Base-by-base conservation (phyloP, 768 basidiomycete species). In the Phaffia tasmanica region DNA sequence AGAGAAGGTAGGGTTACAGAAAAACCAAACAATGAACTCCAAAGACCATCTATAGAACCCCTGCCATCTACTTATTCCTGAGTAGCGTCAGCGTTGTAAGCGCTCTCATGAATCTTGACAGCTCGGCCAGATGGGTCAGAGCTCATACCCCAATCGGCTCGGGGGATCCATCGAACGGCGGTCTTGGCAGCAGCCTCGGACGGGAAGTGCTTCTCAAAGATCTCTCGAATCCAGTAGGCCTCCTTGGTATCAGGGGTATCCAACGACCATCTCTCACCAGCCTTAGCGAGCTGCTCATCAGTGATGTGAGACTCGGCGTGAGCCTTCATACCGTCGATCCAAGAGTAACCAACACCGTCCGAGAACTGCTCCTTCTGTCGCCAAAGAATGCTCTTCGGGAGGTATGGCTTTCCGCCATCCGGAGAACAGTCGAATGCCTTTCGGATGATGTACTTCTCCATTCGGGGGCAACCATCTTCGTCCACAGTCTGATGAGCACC, bases 361-460 rank as follows among this genome's bases (percentile, higher is more conserved):
- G 93, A 97, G 79, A 99, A 99, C 73, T 98, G 93, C 78, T 99
- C 95, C 76, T 99, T 99, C 76, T 99, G 95, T 65, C 95, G 83
- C 95, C 95, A 99, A 51, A 99, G 81, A 73, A 99, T 97, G 19
- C 88, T 89, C 65, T 82, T 82, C 16, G 95, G 95, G 61, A 99
- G 84, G 78, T 98, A 99, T 1, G 90, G 86, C 86, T 90, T 72
- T 29, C 19, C 87, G 27, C 79, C 79, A 60, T 86, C 85, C 1
- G 87, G 86, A 3, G 86, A 77, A 72, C 83, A 83, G 75, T 98
- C 94, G 76, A 98, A 98, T 1, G 94, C 93, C 78, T 94, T 97
- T 64, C 94, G 84, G 70, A 98, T 78, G 67, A 98, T 88, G 78
- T 98, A 98, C 88, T 99, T 99, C 79, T 99, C 95, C 90, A 98